Evolutionary conservation across 2,329 filamentous ascomycete genomes (phyloP).

Genomic region (Bertia moriformis): DNA sequence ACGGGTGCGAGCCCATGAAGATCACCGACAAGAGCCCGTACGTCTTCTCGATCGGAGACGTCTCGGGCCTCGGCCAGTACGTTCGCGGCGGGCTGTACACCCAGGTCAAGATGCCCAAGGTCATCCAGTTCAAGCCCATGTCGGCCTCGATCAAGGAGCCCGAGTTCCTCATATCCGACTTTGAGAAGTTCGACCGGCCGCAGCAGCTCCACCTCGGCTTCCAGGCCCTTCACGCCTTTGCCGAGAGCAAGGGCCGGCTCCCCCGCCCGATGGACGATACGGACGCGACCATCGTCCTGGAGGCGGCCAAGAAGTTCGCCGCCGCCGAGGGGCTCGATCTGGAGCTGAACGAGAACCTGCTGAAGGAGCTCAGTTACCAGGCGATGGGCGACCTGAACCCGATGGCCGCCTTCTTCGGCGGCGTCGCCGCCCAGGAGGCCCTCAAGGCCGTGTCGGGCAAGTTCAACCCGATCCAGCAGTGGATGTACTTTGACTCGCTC

Average conservation of each 20-base stretch:
- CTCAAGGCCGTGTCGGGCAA: conserved; percentile 98
- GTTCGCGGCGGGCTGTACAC: conserved; percentile 76
- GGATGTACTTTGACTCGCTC: conserved; percentile 95
- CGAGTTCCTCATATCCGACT: conserved; percentile 83
- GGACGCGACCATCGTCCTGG: conserved; percentile 67
- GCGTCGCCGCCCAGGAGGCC: conserved; percentile 83
- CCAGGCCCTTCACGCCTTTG: conserved; percentile 81
- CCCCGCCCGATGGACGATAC: conserved; percentile 75
- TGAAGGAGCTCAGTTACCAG: conserved; percentile 89
- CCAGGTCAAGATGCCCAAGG: conserved; percentile 97
- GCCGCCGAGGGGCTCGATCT: conserved; percentile 62
- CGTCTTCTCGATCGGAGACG: conserved; percentile 92
- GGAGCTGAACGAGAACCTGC: conserved; percentile 80
- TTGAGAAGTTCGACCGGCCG: conserved; percentile 92
- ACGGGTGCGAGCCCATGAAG: conserved; percentile 71
- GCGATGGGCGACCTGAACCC: conserved; percentile 80
- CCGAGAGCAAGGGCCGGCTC: conserved; percentile 57
- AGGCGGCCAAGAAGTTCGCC: conserved; percentile 61
- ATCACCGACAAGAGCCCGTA: conserved; percentile 91
- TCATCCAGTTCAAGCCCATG: conserved; percentile 75
- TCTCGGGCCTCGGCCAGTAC: conserved; percentile 75
- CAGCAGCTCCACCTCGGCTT: conserved; percentile 83
- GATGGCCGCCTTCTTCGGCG: conserved; percentile 90
- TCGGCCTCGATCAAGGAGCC: conserved; percentile 69
- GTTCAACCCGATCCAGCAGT: conserved; percentile 89